Base-by-base conservation (phyloP, 2,329 filamentous ascomycete species). In the Coleophoma eucalyptorum region DNA sequence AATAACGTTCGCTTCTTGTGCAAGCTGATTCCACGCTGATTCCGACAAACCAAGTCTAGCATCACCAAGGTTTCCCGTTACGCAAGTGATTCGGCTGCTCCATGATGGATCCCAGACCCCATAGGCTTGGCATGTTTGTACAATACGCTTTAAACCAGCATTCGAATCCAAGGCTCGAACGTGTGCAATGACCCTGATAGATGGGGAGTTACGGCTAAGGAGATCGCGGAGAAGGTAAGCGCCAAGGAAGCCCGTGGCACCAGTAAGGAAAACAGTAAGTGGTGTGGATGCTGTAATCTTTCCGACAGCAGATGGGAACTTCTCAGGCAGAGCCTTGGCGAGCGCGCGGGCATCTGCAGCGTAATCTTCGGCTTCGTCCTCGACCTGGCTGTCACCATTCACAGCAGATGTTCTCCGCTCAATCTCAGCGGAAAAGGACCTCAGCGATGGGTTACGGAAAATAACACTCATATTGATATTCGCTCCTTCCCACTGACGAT, bases 201-300 rank as follows among this genome's bases (percentile, higher is more conserved):
- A 68, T 16, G 72, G 78, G 15, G 71, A 71, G 10, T 74, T 72
- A 20, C 86, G 76, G 37, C 79, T 79, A 1, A 97, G 76, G 1
- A 96, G 69, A 50, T 96, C 89, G 50, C 80, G 80, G 32, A 95
- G 73, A 11, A 97, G 74, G 63, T 91, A 95, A 0, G 89, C 80
- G 26, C 92, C 92, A 18, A 97, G 70, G 74, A 97, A 97, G 2
- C 92, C 92, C 5, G 92, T 97, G 4, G 89, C 90, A 41, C 93
- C 91, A 3, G 92, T 97, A 5, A 97, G 72, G 67, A 97, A 88
- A 11, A 94, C 77, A 0, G 86, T 90, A 33, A 73, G 52, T 51
- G 68, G 54, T 55, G 67, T 59, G 12, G 66, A 57, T 13, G 62
- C 42, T 3, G 57, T 53, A 21, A 67, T 60, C n/a, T 58, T 51